Conservation (phyloP, 257 asterid genomes). For the Henckelia pumila region DNA sequence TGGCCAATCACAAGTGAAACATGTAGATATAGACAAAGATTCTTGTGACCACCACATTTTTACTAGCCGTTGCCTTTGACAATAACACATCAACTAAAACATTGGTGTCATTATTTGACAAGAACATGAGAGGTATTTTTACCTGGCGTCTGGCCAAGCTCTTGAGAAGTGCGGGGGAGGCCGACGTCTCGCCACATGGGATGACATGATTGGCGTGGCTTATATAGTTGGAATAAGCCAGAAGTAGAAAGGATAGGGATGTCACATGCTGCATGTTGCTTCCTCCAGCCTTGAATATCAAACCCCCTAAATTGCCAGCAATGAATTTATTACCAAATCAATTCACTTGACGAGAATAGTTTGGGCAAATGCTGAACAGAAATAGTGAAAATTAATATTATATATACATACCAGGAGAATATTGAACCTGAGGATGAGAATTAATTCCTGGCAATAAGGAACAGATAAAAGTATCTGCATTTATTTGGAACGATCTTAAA, state of each 20-base stretch:
- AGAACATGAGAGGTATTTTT: background rate
- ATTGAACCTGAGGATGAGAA: conserved; percentile 68
- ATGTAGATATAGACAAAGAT: background rate
- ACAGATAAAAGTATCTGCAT: conserved; percentile 78
- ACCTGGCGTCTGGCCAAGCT: conserved; percentile 87
- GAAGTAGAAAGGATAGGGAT: conserved; percentile 69
- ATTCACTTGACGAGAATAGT: no score
- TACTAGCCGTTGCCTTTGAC: background rate
- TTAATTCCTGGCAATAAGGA: conserved; percentile 71
- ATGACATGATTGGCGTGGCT: conserved; percentile 79
- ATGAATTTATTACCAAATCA: background rate
- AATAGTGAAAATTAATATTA: background rate
- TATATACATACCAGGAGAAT: conserved; percentile 66
- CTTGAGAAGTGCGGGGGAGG: conserved; percentile 71
- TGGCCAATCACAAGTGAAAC: background rate
- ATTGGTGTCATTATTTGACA: background rate
- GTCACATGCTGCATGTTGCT: conserved; percentile 97
- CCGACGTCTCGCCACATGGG: conserved; percentile 67
- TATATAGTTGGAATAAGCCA: conserved; percentile 80
- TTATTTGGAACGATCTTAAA: conserved; percentile 56
- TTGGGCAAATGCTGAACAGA: background rate
- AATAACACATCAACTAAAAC: background rate
- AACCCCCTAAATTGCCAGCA: conserved; percentile 39
- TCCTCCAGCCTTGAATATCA: conserved; percentile 78
- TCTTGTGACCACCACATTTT: background rate